phyloP scores from a whole-genome alignment of 441 rosid genomes.

The Lepidium campestre region DNA sequence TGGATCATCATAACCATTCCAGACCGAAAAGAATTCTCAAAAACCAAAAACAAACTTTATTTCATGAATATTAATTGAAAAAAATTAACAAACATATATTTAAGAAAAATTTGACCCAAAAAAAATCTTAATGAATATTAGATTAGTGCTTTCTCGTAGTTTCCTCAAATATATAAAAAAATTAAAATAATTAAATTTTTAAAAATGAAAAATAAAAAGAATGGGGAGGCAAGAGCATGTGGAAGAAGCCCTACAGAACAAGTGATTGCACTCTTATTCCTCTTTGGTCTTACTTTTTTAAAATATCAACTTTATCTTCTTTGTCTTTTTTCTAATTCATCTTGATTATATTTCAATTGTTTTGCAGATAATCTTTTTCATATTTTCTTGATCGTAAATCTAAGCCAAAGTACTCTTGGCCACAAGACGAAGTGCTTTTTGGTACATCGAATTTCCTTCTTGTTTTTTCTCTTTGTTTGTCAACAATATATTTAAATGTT shows the following conservation, averaged over 20 bases:
- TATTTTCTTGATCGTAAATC: not conserved
- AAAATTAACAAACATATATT: not conserved
- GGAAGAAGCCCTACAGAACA: slow-evolving; percentile 22
- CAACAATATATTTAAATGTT: not conserved
- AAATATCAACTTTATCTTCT: slow-evolving; percentile 16
- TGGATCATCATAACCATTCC: no score
- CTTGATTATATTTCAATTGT: not conserved
- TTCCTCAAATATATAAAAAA: not conserved
- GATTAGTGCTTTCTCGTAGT: not conserved
- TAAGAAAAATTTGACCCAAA: no score
- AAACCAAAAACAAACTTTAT: not conserved
- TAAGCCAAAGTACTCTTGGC: not conserved
- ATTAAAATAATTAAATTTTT: not conserved
- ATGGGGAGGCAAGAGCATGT: slow-evolving; percentile 22
- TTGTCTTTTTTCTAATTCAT: slow-evolving; percentile 9
- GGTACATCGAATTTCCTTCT: not conserved
- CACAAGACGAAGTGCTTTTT: not conserved
- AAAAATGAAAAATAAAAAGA: not conserved
- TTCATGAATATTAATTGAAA: not conserved
- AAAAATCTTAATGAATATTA: no score
- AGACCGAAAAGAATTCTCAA: no score
- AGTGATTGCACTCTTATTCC: slow-evolving; percentile 12
- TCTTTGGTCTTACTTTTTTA: slow-evolving; percentile 6
- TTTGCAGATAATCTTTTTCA: not conserved
- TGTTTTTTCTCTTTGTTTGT: not conserved